phyloP scores from a whole-genome alignment of 2,329 filamentous ascomycete genomes.

The Tricladium varicosporioides region DNA sequence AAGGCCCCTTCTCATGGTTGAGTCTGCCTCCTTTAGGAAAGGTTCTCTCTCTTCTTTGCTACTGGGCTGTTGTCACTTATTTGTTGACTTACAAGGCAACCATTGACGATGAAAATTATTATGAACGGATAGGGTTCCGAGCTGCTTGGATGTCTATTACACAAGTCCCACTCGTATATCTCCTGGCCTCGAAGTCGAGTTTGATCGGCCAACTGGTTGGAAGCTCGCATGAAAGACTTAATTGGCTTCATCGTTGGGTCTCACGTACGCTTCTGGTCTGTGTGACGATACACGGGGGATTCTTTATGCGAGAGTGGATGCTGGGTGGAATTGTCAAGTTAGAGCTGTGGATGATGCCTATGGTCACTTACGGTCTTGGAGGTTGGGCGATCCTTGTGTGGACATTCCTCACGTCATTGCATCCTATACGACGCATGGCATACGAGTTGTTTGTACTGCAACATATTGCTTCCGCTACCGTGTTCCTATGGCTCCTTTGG shows the following conservation, averaged over 20 bases:
- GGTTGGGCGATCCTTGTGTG: slow-evolving; percentile 66
- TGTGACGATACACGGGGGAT: slow-evolving; percentile 66
- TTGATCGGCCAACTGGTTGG: slow-evolving; percentile 60
- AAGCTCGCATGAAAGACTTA: slow-evolving; percentile 65
- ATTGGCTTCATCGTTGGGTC: slow-evolving; percentile 73
- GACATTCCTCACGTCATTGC: slow-evolving; percentile 61
- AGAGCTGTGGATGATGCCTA: slow-evolving; percentile 59
- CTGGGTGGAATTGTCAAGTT: slow-evolving; percentile 55
- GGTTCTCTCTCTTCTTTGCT: slow-evolving; percentile 50
- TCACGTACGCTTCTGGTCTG: slow-evolving; percentile 67
- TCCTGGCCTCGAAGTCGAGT: slow-evolving; percentile 59
- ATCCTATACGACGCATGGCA: slow-evolving; percentile 61
- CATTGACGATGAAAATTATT: slow-evolving; percentile 53
- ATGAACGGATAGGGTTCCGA: slow-evolving; percentile 65
- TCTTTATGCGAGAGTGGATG: slow-evolving; percentile 66
- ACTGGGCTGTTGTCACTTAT: slow-evolving; percentile 58
- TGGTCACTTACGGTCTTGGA: slow-evolving; percentile 65
- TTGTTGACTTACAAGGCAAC: slow-evolving; percentile 53
- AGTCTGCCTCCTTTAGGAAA: slow-evolving; percentile 59
- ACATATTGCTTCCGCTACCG: slow-evolving; percentile 59
- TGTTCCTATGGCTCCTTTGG: slow-evolving; percentile 63
- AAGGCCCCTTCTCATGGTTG: slow-evolving; percentile 50
- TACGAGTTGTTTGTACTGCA: slow-evolving; percentile 72
- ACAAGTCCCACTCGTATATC: slow-evolving; percentile 62
- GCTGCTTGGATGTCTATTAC: slow-evolving; percentile 65